phyloP scores from a whole-genome alignment of 2,329 filamentous ascomycete species.

The Talaromyces sp. region DNA sequence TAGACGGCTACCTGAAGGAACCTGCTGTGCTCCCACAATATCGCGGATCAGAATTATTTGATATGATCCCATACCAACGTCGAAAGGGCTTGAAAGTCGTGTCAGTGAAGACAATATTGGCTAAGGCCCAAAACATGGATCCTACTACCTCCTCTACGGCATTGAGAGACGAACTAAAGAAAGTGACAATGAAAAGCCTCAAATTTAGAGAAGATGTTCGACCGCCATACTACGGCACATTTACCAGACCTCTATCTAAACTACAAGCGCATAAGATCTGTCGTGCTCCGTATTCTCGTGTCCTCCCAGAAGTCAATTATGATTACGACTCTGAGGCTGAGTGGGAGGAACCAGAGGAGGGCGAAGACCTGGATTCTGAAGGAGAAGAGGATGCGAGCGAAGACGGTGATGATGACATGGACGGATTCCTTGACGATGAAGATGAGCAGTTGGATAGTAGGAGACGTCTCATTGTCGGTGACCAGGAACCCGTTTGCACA shows the following conservation, averaged over 20 bases:
- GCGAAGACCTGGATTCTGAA: slow-evolving; percentile 62
- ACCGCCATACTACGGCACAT: slow-evolving; percentile 60
- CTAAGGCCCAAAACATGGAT: slow-evolving; percentile 47
- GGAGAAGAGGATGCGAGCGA: slow-evolving; percentile 58
- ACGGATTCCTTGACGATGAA: slow-evolving; percentile 83
- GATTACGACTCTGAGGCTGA: slow-evolving; percentile 62
- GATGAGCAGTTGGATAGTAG: slow-evolving; percentile 54
- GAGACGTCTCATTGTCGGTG: slow-evolving; percentile 56
- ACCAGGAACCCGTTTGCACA: slow-evolving; percentile 69
- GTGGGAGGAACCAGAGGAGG: slow-evolving; percentile 68
- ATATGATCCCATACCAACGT: slow-evolving; percentile 35
- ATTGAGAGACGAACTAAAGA: slow-evolving; percentile 37
- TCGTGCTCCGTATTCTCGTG: slow-evolving; percentile 50
- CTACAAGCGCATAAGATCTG: slow-evolving; percentile 43
- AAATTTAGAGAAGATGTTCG: slow-evolving; percentile 59
- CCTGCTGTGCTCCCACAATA: slow-evolving; percentile 22
- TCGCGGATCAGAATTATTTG: slow-evolving; percentile 33
- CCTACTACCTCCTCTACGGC: slow-evolving; percentile 27
- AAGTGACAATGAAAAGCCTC: slow-evolving; percentile 54
- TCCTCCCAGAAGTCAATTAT: slow-evolving; percentile 54
- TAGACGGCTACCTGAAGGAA: slow-evolving; percentile 35
- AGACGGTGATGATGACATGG: slow-evolving; percentile 77
- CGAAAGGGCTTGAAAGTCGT: slow-evolving; percentile 27
- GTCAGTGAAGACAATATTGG: slow-evolving; percentile 58
- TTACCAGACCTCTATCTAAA: slow-evolving; percentile 45